A percentile compares a stretch with the other conserved stretches of the same genome.
These are phyloP conservation scores for Trypanosoma rangeli DNA, from an alignment of 208 protist species.

Conservation along the genomic window DNA sequence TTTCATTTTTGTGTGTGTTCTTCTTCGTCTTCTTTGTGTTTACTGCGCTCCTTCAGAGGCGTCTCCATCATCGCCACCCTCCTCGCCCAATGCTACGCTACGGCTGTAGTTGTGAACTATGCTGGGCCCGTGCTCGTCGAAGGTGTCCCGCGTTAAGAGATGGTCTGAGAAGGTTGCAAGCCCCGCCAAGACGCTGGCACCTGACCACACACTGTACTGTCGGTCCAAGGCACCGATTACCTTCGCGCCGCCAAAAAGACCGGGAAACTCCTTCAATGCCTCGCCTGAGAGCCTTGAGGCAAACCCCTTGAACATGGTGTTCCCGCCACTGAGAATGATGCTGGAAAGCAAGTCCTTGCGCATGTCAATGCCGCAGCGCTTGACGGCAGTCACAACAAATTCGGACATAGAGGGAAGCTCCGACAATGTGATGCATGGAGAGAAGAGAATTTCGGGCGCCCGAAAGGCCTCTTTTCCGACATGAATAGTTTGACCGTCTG, in stretches of 20 bases:
- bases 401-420: conserved; percentile 46
- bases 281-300: conserved; percentile 30
- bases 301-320: conserved; percentile 46
- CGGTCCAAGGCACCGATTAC: conserved; percentile 22
- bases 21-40: neutral
- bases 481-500: conserved; percentile 51
- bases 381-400: conserved; percentile 47
- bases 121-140: conserved; percentile 24
- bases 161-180: conserved; percentile 15
- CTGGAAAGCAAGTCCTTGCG: conserved; percentile 70
- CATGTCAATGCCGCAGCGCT: conserved; percentile 74
- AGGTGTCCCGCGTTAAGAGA: conserved; percentile 17
- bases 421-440: conserved; percentile 25
- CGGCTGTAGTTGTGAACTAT: conserved; percentile 16
- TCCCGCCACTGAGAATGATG: conserved; percentile 84
- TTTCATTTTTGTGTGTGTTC: neutral
- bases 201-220: conserved; percentile 23
- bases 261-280: conserved; percentile 23
- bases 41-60: neutral
- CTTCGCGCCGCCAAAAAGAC: conserved; percentile 28
- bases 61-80: neutral
- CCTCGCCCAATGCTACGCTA: neutral
- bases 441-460: conserved; percentile 63
- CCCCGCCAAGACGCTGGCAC: conserved; percentile 24
- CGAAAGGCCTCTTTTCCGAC: conserved; percentile 47